These are phyloP conservation scores for Picea abies DNA, from an alignment of 83 land plant species.

Conservation along the genomic window DNA sequence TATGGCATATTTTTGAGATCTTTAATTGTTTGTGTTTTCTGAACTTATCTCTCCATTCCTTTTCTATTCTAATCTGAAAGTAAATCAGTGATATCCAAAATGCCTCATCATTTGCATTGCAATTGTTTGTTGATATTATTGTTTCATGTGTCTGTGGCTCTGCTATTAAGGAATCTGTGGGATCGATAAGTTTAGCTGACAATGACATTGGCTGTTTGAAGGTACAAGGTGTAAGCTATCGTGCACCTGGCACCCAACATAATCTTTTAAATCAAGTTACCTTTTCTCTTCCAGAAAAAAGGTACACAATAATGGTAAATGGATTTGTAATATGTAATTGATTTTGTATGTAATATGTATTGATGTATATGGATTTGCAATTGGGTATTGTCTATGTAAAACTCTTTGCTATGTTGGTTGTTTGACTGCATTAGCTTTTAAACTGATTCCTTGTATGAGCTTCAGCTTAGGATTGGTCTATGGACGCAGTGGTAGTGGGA, in stretches of 20 bases:
- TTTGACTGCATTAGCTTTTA: neutral
- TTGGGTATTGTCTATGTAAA: neutral
- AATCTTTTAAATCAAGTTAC: no score
- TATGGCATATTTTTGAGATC: neutral
- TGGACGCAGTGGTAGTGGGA: no score
- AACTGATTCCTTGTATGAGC: constrained; percentile 8
- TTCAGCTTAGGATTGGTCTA: constrained; percentile 23
- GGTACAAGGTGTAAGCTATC: no score
- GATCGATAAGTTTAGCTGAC: neutral
- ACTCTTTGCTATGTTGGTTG: neutral
- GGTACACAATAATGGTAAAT: neutral
- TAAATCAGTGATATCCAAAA: neutral
- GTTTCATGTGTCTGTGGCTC: neutral
- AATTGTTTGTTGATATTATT: constrained; percentile 3
- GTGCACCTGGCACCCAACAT: no score
- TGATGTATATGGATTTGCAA: neutral
- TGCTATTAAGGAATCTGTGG: neutral
- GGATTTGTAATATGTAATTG: neutral
- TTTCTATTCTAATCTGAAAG: neutral
- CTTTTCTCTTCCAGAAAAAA: no score
- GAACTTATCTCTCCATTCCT: neutral
- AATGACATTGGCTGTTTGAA: neutral
- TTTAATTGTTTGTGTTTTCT: neutral
- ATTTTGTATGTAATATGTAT: neutral
- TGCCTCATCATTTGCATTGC: neutral